Percentiles rank a stretch among this genome's conserved stretches.
Evolutionary conservation across 139 green algal species (phyloP).

Genomic region (Chlorella sp.): DNA sequence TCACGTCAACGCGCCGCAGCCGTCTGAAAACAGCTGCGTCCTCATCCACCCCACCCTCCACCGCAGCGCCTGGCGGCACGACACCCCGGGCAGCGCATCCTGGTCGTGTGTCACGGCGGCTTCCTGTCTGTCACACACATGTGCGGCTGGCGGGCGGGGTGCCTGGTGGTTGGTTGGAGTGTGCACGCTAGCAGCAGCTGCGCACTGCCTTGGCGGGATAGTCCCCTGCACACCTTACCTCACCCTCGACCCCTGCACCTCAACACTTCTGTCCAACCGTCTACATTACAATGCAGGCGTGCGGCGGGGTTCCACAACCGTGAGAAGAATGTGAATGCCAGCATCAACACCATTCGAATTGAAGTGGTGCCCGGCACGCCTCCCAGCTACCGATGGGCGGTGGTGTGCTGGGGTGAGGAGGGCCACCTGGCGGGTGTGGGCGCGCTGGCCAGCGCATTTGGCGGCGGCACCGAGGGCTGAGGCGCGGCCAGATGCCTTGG

Average conservation of each 20-base stretch:
- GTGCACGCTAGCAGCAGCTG: not conserved
- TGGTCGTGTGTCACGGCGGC: constrained; percentile 45
- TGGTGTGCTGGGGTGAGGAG: constrained; percentile 23
- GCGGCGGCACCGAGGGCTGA: constrained; percentile 36
- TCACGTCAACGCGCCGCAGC: too few species aligned
- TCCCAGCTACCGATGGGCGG: constrained; percentile 17
- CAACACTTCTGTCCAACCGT: not conserved
- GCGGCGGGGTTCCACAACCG: not conserved
- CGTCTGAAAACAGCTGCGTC: too few species aligned
- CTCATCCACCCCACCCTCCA: too few species aligned
- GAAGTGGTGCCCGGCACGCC: not conserved
- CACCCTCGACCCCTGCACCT: too few species aligned
- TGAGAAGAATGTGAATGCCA: constrained; percentile 22
- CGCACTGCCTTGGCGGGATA: not conserved
- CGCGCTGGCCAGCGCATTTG: constrained; percentile 32
- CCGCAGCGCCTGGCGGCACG: constrained; percentile 8
- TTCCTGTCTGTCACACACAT: constrained; percentile 29
- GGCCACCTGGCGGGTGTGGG: constrained; percentile 13
- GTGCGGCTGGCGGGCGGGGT: not conserved
- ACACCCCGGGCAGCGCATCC: constrained; percentile 28
- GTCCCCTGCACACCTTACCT: too few species aligned
- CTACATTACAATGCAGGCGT: not conserved
- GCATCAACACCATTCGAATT: constrained; percentile 27
- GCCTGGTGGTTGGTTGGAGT: not conserved
- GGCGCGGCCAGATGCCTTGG: too few species aligned